Evolutionary conservation across 1,284 basidiomycete genomes (phyloP), one percentile per base, ranked within the genome.

Genomic region (Anthracocystis walkeri): DNA sequence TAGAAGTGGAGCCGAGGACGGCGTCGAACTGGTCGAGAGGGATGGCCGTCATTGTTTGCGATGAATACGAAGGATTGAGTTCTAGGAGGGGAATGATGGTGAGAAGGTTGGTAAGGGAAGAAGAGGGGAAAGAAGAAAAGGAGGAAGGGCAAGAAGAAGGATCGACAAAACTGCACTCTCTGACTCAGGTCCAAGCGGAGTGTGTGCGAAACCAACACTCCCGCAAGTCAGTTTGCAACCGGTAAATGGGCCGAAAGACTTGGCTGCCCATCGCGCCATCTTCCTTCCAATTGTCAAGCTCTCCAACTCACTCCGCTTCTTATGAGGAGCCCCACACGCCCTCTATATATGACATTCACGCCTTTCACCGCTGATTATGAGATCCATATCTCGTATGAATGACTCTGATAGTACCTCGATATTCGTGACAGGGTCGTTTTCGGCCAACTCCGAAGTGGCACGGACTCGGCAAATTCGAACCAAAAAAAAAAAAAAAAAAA

Each of bases 1-100:
- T 75, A 6, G 82, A 80, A 21, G 79, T 77, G 27, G 66, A 58
- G 49, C 62, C 76, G n/a, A 78, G 65, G 27, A 71, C 63, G 41
- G 58, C 54, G 50, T 68, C 74, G 50, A 77, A 73, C 20, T 69
- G 60, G 8, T 77, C 69, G 21, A 73, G 59, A 25, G 68, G 61
- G 53, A 76, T 66, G 44, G 72, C 51, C 23, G 66, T 75, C 72
- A 75, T 75, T 23, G n/a, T 5, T 52, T 44, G 5, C 23, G 20
- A 41, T 35, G 6, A 12, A 7, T 6, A 40, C 14, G 52, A 44
- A 16, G 14, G 51, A 41, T 27, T 25, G 12, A 16, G 16, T 29
- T 21, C 5, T 16, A 3, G 33, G 59, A 29, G 35, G 7, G 33
- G 18, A 35, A 48, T 18, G n/a, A 25, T 18, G n/a, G 3, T 4